Evolutionary conservation across 2,329 filamentous ascomycete genomes (phyloP).

Genomic region (Coniochaeta hoffmannii): DNA sequence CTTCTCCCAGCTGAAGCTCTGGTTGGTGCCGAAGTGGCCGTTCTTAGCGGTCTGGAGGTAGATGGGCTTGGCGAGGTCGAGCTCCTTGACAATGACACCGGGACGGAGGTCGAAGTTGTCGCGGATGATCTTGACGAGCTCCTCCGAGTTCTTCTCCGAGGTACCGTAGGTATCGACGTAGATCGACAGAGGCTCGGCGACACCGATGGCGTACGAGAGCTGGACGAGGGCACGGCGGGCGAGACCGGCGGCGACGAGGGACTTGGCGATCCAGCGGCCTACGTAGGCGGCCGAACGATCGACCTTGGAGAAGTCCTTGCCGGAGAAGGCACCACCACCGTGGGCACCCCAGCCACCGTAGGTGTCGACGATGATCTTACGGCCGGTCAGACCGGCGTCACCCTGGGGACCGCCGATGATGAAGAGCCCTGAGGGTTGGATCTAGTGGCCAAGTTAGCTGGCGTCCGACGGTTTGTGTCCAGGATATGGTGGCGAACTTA

Average conservation of each 20-base stretch:
- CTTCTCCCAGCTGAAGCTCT: slow-evolving; percentile 97
- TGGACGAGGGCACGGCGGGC: slow-evolving; percentile 91
- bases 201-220: slow-evolving; percentile 98
- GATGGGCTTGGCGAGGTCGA: slow-evolving; percentile 91
- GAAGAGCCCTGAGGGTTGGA: slow-evolving; percentile 97
- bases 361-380: slow-evolving; percentile 99
- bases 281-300: slow-evolving; percentile 97
- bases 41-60: slow-evolving; percentile 99
- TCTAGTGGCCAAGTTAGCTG: slow-evolving; percentile 38
- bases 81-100: slow-evolving; percentile 96
- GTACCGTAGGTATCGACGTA: slow-evolving; percentile 98
- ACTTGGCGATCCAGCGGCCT: slow-evolving; percentile 98
- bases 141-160: slow-evolving; percentile 77
- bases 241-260: slow-evolving; percentile 80
- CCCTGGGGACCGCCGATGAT: slow-evolving; percentile 99
- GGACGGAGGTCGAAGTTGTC: slow-evolving; percentile 97
- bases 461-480: background rate
- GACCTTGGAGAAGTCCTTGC: slow-evolving; percentile 99
- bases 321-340: slow-evolving; percentile 99
- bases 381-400: slow-evolving; percentile 96
- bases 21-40: slow-evolving; percentile 96
- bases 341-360: slow-evolving; percentile 99
- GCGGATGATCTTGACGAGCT: slow-evolving; percentile 91
- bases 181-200: slow-evolving; percentile 94
- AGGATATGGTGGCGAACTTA: slow-evolving; percentile 33